phyloP scores from a whole-genome alignment of 2,329 filamentous ascomycete species.

The Calonectria hongkongensis region DNA sequence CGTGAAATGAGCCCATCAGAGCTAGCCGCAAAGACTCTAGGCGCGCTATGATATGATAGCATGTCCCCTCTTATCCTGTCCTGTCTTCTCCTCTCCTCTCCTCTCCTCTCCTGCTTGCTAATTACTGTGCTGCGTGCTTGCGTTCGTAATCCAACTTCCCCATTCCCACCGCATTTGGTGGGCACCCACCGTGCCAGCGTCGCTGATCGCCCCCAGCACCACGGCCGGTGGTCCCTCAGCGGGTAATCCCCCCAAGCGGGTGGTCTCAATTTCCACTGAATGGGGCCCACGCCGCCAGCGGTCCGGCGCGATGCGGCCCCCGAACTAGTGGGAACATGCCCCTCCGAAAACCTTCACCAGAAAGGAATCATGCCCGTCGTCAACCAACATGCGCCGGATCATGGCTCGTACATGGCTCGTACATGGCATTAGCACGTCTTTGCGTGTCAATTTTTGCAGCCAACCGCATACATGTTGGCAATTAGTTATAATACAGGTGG shows the following conservation, averaged over 20 bases:
- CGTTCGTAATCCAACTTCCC: not conserved
- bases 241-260: not conserved
- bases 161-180: not conserved
- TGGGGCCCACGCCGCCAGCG: constrained; percentile 32
- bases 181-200: no score
- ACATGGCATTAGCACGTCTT: constrained; percentile 4
- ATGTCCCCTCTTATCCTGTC: not conserved
- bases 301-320: constrained; percentile 39
- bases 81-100: not conserved
- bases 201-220: constrained; percentile 1
- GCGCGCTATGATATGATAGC: not conserved
- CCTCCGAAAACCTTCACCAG: constrained; percentile 25
- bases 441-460: constrained; percentile 5
- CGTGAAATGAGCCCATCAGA: constrained; percentile 19
- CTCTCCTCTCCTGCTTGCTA: not conserved
- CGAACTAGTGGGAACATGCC: constrained; percentile 25
- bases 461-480: constrained; percentile 3
- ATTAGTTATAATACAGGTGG: not conserved
- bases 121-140: not conserved
- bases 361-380: constrained; percentile 16
- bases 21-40: not conserved
- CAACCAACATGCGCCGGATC: not conserved
- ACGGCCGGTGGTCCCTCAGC: not conserved
- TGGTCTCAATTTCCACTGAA: constrained; percentile 32
- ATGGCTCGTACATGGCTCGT: not conserved